phyloP scores from a whole-genome alignment of 1,139 yeast genomes.

The Candida sojae region DNA sequence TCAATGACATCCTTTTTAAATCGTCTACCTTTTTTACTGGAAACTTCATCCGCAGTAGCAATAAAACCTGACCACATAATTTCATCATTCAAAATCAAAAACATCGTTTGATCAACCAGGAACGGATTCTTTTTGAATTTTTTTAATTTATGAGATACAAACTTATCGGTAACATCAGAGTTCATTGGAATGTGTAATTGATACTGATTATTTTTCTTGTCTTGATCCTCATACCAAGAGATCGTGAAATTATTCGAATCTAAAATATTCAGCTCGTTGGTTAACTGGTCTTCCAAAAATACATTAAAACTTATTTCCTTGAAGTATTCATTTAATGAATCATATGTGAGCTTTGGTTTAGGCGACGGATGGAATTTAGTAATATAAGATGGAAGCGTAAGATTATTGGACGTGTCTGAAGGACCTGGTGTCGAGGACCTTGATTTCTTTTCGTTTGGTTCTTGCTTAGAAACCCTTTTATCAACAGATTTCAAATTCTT shows the following conservation, averaged over 20 bases:
- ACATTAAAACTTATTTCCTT: constrained; percentile 61
- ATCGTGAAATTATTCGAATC: constrained; percentile 43
- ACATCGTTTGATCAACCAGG: constrained; percentile 46
- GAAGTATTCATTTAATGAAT: constrained; percentile 52
- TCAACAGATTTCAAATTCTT: not conserved
- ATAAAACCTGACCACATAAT: constrained; percentile 45
- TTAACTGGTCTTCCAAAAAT: constrained; percentile 60
- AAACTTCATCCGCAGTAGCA: constrained; percentile 45
- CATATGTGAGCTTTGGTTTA: constrained; percentile 48
- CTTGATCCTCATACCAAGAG: constrained; percentile 54
- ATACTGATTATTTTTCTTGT: constrained; percentile 43
- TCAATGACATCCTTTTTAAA: constrained; percentile 30
- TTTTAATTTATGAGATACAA: constrained; percentile 44
- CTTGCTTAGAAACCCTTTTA: not conserved
- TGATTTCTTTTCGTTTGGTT: not conserved
- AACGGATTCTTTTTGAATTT: constrained; percentile 50
- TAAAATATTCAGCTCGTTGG: constrained; percentile 33
- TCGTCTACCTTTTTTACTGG: constrained; percentile 11
- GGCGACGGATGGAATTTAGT: constrained; percentile 28
- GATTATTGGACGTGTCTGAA: constrained; percentile 4
- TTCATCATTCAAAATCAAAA: constrained; percentile 40
- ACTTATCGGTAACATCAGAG: constrained; percentile 40
- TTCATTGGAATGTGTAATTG: constrained; percentile 38
- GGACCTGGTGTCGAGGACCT: constrained; percentile 6
- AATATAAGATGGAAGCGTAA: constrained; percentile 28